Conservation (phyloP, 148 eudicot genomes). For the Rhododendron griersonianum region DNA sequence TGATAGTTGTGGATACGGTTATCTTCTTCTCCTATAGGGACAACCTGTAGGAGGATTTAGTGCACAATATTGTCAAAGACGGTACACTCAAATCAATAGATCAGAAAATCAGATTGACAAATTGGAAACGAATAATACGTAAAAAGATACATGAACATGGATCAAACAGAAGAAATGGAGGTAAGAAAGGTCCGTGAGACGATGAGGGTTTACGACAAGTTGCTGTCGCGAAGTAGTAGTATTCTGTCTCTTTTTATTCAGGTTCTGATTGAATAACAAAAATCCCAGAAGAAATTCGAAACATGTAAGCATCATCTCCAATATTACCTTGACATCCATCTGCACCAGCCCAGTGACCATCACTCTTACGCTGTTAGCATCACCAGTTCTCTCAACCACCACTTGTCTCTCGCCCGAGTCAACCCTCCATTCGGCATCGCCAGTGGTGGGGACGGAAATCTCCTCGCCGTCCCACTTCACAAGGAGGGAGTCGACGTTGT, state of each 20-base stretch:
- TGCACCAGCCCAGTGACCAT: constrained; percentile 24
- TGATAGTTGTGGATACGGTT: constrained; percentile 42
- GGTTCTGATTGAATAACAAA: not conserved
- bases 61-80: not conserved
- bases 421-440: constrained; percentile 41
- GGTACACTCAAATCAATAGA: not conserved
- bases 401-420: constrained; percentile 20
- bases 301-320: not conserved
- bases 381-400: constrained; percentile 38
- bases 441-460: constrained; percentile 28
- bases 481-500: constrained; percentile 30
- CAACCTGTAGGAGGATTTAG: not conserved
- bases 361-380: constrained; percentile 29
- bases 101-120: not conserved
- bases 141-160: not conserved
- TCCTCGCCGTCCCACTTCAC: constrained; percentile 30
- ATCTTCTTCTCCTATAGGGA: constrained; percentile 33
- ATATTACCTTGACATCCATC: constrained; percentile 25
- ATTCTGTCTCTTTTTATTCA: no score
- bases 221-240: no score
- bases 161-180: not conserved
- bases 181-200: no score
- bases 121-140: not conserved
- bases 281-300: not conserved
- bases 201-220: no score